These are phyloP conservation scores for Pestalotiopsis sp. DNA, from an alignment of 2,329 filamentous ascomycete genomes.

Conservation along the genomic window DNA sequence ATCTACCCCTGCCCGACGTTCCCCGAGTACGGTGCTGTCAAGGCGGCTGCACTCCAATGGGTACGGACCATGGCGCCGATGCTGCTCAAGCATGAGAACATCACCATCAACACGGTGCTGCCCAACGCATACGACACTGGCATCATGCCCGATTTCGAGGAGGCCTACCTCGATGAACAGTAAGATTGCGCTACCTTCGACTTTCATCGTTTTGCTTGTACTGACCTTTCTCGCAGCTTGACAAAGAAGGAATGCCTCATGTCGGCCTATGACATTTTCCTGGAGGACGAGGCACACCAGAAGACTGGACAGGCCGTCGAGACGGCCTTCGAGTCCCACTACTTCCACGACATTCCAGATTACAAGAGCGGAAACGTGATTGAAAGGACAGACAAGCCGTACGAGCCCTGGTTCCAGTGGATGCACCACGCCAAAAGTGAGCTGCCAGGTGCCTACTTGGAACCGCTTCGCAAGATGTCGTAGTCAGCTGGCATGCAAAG, in stretches of 20 bases:
- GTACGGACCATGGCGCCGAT: conserved; percentile 15
- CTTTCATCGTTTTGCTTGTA: too few species aligned
- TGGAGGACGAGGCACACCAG: conserved; percentile 16
- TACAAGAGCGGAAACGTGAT: conserved; percentile 17
- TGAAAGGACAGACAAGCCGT: conserved; percentile 17
- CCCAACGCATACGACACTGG: conserved; percentile 14
- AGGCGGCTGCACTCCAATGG: conserved; percentile 16
- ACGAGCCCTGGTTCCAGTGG: conserved; percentile 22
- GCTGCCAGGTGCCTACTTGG: conserved; percentile 3
- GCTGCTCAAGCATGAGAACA: conserved; percentile 17
- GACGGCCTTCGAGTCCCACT: conserved; percentile 16
- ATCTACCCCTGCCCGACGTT: conserved; percentile 15
- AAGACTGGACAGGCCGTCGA: conserved; percentile 18
- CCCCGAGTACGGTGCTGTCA: conserved; percentile 17
- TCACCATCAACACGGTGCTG: conserved; percentile 20
- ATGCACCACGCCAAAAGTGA: conserved; percentile 21
- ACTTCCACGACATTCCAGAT: conserved; percentile 14
- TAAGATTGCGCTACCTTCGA: too few species aligned
- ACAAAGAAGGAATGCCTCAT: conserved; percentile 13
- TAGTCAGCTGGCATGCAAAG: background rate
- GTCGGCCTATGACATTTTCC: conserved; percentile 17
- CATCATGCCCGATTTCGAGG: conserved; percentile 17
- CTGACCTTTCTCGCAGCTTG: conserved; percentile 6
- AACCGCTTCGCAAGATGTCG: background rate
- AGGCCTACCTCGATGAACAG: conserved; percentile 17